Evolutionary conservation across 331 rosid species (phyloP), one percentile per base, ranked within the genome.

Genomic region (Acacia concinna): DNA sequence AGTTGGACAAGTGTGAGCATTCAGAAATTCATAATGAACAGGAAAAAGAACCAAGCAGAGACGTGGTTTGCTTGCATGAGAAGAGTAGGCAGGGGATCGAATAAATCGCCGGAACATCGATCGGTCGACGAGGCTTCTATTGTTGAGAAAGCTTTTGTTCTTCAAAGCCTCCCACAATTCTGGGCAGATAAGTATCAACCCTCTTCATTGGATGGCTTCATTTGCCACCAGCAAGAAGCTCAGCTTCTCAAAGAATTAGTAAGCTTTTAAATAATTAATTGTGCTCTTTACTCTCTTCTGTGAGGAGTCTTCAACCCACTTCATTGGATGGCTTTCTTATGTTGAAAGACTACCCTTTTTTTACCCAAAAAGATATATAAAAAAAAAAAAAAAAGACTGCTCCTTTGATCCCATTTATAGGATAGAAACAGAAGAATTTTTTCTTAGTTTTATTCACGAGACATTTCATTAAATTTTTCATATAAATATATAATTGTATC

Each of bases 171-270:
- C 4, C 86, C 84, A 47, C 90, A 85, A 54, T 91, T 94, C 52
- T 92, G 96, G 98, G 97, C 92, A 17, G 98, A 94, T 88, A 89
- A 88, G 86, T 79, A 94, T 74, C 86, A 78, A 62, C 97, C 97
- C 4, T 83, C 78, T 51, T 94, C 96, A 10, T 81, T 94, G 73
- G 63, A 83, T 80, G 97, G 94, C 77, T 95, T 95, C 88, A 86
- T 83, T 79, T 91, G 88, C 89, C 95, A 92, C 80, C 85, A 78
- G 64, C 89, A 84, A 78, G 89, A 91, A 84, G 95, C 98, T 76
- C 90, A 83, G 77, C 75, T 88, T 88, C 96, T 92, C 78, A 86
- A 88, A 85, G 88, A 90, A 81, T 76, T 95, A 46, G 98, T 91
- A 73, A 86, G 93, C 28, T 71, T 47, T 85, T 63, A 64, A 21